Base-by-base conservation (phyloP, 129 eudicot species). In the Chrysanthemum lavandulifolium region DNA sequence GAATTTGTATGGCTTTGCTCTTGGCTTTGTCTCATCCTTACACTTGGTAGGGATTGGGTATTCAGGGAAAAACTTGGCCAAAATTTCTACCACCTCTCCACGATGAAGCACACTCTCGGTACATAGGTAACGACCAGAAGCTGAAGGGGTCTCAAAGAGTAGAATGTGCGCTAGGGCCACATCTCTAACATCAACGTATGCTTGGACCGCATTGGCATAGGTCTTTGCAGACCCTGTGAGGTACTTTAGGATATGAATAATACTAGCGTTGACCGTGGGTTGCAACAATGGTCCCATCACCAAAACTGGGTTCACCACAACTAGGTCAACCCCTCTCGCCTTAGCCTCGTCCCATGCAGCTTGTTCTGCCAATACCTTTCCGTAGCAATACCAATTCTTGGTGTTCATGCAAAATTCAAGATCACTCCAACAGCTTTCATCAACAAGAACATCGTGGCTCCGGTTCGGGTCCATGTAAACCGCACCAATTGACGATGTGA, bases 31-130 rank as follows among this genome's bases (percentile, higher is more conserved):
- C 54, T 90, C 96, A 76, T 95, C 99, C 8, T 86, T 80, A 81
- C 99, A 94, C 98, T 94, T 94, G 73, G 92, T 90, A 16, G 98
- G 98, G 14, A 87, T 86, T 1, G 98, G 98, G 68, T 93, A 93
- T 61, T 93, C 96, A 0, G 97, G 97, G 83, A 93, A 90, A 72
- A 76, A 94, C 73, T 94, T 94, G 61, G 93, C 86, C 63, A 94
- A 73, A 59, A 94, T 94, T 65, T 90, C 97, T 13, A 91, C 96
- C 3, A 94, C 96, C 18, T 94, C 98, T 0, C 93, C 98, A 0
- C 98, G 98, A 76, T 94, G 98, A 78, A 93, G 96, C 21, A 88
- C 95, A 15, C 88, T 87, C 82, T 93, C 96, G 1, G 95, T 95
- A 19, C 98, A 93, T 25, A 93, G 76, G 84, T 89, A 82, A 4